A percentile compares a stretch with the other conserved stretches of the same genome.
Evolutionary conservation across 169 alveolate genomes (phyloP).

Genomic region (Eimeria acervulina): DNA sequence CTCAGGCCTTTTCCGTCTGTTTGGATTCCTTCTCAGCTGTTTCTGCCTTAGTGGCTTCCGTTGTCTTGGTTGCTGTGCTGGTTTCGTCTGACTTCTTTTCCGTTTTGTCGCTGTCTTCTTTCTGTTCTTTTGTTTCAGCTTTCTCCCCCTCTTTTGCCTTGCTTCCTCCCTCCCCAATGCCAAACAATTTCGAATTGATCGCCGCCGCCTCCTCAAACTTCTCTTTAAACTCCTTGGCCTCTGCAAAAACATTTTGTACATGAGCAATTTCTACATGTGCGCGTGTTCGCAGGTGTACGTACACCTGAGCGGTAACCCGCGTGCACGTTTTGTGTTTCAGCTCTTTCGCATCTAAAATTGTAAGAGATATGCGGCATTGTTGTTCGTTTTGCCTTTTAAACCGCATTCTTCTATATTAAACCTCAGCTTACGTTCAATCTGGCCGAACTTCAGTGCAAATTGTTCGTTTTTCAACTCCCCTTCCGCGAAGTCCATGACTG

Average conservation of each 20-base stretch:
- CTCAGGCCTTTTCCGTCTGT: constrained; percentile 72
- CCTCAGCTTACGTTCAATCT: constrained; percentile 89
- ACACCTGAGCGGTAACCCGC: background rate
- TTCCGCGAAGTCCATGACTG: constrained; percentile 97
- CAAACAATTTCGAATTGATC: constrained; percentile 90
- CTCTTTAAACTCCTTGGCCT: constrained; percentile 93
- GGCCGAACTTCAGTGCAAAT: constrained; percentile 96
- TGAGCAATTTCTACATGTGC: background rate
- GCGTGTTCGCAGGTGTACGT: background rate
- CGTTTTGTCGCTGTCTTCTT: constrained; percentile 80
- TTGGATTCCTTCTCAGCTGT: constrained; percentile 78
- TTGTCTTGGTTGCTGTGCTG: constrained; percentile 6
- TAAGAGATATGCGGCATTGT: background rate
- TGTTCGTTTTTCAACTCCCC: constrained; percentile 95
- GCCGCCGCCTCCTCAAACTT: constrained; percentile 95
- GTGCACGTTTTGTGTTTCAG: background rate
- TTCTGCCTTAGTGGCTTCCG: constrained; percentile 74
- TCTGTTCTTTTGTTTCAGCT: constrained; percentile 79
- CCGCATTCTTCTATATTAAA: background rate
- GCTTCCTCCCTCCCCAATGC: constrained; percentile 80
- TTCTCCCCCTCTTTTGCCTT: constrained; percentile 77
- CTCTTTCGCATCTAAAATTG: no score
- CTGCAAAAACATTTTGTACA: constrained; percentile 20
- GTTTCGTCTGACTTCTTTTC: constrained; percentile 85
- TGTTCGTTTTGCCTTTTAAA: background rate